These are phyloP conservation scores for Dendrothele bispora DNA, from an alignment of 768 basidiomycete species.

Conservation along the genomic window DNA sequence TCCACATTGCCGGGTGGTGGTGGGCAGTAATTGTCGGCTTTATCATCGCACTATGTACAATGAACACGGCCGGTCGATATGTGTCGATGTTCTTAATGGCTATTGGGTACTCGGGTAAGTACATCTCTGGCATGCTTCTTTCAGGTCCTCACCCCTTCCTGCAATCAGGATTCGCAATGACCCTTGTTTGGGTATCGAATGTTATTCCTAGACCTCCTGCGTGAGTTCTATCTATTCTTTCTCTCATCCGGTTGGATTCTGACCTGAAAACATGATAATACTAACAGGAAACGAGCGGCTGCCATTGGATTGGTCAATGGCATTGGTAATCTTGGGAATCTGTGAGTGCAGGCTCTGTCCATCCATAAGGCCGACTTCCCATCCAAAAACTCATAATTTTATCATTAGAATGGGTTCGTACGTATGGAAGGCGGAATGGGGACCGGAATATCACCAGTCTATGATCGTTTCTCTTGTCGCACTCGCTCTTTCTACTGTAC, in stretches of 20 bases:
- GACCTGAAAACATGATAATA: no score
- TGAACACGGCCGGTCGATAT: constrained; percentile 39
- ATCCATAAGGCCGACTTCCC: neutral
- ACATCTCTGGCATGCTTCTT: no score
- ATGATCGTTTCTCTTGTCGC: constrained; percentile 49
- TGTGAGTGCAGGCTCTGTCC: no score
- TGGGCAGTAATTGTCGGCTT: constrained; percentile 45
- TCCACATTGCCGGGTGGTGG: constrained; percentile 39
- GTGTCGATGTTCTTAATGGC: constrained; percentile 49
- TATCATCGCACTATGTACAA: constrained; percentile 44
- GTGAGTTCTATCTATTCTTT: no score
- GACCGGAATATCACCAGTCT: constrained; percentile 61
- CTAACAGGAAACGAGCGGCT: constrained; percentile 48
- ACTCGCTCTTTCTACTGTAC: constrained; percentile 26
- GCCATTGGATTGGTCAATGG: constrained; percentile 67
- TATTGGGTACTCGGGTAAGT: constrained; percentile 38
- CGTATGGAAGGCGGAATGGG: constrained; percentile 62
- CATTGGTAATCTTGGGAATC: constrained; percentile 50
- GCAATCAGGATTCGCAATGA: constrained; percentile 36
- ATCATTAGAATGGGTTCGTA: constrained; percentile 55
- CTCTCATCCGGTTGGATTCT: no score
- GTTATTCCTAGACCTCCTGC: constrained; percentile 60
- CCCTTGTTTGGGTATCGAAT: constrained; percentile 64
- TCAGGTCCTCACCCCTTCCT: no score
- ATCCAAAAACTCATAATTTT: neutral